Evolutionary conservation across 192 early-diverging fungal species (phyloP), one percentile per base, ranked within the genome.

Genomic region (Coemansia sp.): DNA sequence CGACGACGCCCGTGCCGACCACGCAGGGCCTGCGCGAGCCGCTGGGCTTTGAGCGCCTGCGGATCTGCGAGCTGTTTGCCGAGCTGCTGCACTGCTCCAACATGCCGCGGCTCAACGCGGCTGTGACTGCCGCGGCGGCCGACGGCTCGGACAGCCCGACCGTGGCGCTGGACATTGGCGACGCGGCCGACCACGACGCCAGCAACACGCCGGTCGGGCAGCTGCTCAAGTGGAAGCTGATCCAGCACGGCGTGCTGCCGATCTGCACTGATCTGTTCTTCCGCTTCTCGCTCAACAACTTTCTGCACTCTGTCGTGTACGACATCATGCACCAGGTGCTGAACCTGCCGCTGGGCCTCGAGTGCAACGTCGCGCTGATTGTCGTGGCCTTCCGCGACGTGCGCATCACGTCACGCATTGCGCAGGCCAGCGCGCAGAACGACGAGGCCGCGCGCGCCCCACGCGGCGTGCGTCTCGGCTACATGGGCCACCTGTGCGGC

Each of bases 251-350:
- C 25, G 86, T 89, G 22, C 60, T 92, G 53, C 85, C 86, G 2
- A 78, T 80, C 4, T 87, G 86, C 60, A 66, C 86, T 63, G 86
- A 91, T 61, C 73, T 99, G 50, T 98, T 99, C 64, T 99, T 98
- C 81, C 72, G 82, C 30, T 95, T 92, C 64, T 87, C 89, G 31
- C 97, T 96, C 89, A 99, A 99, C 80, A 99, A 99, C 82, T 95
- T 99, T 72, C 68, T 99, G 62, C 97, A 99, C 68, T 93, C 92
- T 22, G 95, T 99, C 25, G 93, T 97, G 1, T 99, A 97, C 71
- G 97, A 99, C 69, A 95, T 98, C 86, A 85, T 98, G 65, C 94
- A 95, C 65, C 97, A 99, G 75, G 89, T 97, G 28, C 93, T 96
- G 60, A 95, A 97, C 70, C 88, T 93, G 31, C 93, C 90, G 25